A percentile compares a stretch with the other conserved stretches of the same genome.
Conservation (phyloP, 2,329 filamentous ascomycete species). For the Davidsoniella eucalypti region DNA sequence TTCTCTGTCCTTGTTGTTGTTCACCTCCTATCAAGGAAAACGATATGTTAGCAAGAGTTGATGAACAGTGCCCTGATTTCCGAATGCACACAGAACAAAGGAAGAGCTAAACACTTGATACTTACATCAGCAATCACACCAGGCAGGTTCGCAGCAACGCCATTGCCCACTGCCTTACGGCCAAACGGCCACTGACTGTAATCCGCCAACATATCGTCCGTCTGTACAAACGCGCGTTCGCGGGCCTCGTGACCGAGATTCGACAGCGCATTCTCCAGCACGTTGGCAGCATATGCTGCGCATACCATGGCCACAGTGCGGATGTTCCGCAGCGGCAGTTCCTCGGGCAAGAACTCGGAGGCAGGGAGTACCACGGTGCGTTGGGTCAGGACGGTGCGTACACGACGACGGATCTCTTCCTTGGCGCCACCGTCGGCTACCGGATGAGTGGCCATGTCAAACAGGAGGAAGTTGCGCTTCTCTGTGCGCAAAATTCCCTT, state of each 20-base stretch:
- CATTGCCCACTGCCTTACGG: constrained; percentile 59
- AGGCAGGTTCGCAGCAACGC: constrained; percentile 82
- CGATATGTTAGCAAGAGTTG: constrained; percentile 14
- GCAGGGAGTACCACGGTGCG: constrained; percentile 79
- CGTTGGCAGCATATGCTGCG: constrained; percentile 93
- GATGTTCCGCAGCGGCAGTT: constrained; percentile 83
- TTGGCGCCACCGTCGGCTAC: constrained; percentile 93
- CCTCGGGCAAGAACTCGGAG: constrained; percentile 82
- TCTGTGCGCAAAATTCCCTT: constrained; percentile 97
- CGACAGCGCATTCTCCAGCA: constrained; percentile 91
- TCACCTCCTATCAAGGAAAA: constrained; percentile 46
- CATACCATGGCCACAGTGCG: constrained; percentile 93
- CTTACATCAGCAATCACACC: constrained; percentile 63
- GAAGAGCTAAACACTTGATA: background rate
- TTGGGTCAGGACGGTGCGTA: constrained; percentile 82
- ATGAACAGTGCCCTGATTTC: background rate
- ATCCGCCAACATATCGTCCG: constrained; percentile 86
- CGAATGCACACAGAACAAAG: background rate
- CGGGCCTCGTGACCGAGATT: constrained; percentile 86
- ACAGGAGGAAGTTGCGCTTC: constrained; percentile 97
- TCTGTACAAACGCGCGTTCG: constrained; percentile 89
- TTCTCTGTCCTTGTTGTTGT: constrained; percentile 78
- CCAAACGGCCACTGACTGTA: constrained; percentile 98
- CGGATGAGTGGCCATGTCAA: constrained; percentile 98
- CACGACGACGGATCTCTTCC: constrained; percentile 86